Evolutionary conservation across 768 basidiomycete species (phyloP).

Genomic region (Trametes punicea): DNA sequence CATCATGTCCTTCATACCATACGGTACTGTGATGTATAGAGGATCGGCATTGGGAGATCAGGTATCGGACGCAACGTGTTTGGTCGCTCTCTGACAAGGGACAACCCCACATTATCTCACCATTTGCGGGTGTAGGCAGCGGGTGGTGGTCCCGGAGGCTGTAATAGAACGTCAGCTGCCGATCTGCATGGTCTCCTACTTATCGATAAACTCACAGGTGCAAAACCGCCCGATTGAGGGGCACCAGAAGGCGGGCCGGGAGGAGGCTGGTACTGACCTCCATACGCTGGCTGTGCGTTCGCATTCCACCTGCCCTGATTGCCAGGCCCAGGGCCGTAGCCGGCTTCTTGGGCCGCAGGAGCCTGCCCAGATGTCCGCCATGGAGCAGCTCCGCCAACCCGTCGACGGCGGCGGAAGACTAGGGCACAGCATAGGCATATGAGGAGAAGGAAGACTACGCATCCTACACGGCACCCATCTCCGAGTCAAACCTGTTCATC

Average conservation of each 20-base stretch:
- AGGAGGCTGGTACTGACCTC: conserved; percentile 7
- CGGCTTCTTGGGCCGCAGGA: conserved; percentile 2
- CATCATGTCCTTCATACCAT: no score
- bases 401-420: conserved; percentile 9
- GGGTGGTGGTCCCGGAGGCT: conserved; percentile 2
- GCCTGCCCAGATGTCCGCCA: not conserved
- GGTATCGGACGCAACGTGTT: not conserved
- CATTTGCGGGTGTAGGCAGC: conserved; percentile 1
- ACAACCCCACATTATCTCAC: no score
- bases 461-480: not conserved
- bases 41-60: no score
- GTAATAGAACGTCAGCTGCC: not conserved
- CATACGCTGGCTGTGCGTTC: not conserved
- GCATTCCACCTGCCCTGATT: conserved; percentile 4
- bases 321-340: not conserved
- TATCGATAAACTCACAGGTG: not conserved
- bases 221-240: conserved; percentile 8
- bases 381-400: not conserved
- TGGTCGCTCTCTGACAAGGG: no score
- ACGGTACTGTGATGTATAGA: no score
- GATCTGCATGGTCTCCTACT: not conserved
- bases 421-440: conserved; percentile 7
- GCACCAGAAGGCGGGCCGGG: not conserved
- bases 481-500: not conserved
- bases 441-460: not conserved